A percentile compares a stretch with the other conserved stretches of the same genome.
phyloP scores from a whole-genome alignment of 345 rosid species.

The Anacardium occidentale region DNA sequence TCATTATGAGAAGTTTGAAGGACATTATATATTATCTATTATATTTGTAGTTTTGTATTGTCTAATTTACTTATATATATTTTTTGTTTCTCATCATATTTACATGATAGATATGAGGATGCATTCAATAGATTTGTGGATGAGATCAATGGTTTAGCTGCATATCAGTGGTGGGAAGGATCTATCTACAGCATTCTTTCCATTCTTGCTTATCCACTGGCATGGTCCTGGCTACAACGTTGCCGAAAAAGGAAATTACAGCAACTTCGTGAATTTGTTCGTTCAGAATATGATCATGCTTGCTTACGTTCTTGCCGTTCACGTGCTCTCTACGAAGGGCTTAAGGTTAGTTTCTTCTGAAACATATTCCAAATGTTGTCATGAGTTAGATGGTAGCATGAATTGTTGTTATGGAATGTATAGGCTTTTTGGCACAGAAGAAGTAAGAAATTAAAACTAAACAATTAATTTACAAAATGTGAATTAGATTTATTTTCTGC shows the following conservation, averaged over 20 bases:
- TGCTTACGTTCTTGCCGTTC: conserved; percentile 97
- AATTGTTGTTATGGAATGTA: neutral
- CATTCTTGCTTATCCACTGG: conserved; percentile 81
- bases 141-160: conserved; percentile 81
- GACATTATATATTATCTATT: neutral
- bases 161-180: conserved; percentile 99
- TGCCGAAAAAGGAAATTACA: conserved; percentile 72
- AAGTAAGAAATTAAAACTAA: neutral
- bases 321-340: conserved; percentile 91
- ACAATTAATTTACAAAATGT: neutral
- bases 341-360: conserved; percentile 56
- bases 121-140: conserved; percentile 85
- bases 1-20: neutral
- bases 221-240: conserved; percentile 89
- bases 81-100: conserved; percentile 9
- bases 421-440: neutral
- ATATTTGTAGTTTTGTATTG: neutral
- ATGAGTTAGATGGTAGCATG: neutral
- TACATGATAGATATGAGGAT: conserved; percentile 67
- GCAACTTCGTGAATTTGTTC: conserved; percentile 90
- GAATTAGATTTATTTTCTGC: neutral
- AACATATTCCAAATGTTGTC: neutral
- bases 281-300: conserved; percentile 93
- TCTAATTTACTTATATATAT: neutral
- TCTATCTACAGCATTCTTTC: conserved; percentile 68